Conservation (phyloP, 2,329 filamentous ascomycete genomes). For the Phyllosticta citriasiana region DNA sequence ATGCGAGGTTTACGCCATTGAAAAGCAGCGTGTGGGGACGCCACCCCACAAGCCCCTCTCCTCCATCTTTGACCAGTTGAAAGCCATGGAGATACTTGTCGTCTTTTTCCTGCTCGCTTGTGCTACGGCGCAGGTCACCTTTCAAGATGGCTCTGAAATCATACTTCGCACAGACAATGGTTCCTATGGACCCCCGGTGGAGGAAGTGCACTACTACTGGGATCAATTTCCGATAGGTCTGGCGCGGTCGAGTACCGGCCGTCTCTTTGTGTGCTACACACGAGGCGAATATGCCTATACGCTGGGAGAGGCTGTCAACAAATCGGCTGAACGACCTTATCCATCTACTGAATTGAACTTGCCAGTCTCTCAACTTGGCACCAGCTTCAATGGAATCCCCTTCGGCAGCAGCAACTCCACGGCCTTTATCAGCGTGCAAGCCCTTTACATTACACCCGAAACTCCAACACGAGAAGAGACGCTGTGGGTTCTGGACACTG, state of each 20-base stretch:
- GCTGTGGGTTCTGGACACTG: constrained; percentile 44
- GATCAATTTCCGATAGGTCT: constrained; percentile 40
- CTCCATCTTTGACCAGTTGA: neutral
- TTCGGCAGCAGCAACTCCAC: constrained; percentile 36
- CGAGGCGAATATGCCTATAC: constrained; percentile 38
- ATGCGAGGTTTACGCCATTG: neutral
- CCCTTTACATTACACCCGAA: constrained; percentile 37
- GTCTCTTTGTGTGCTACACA: constrained; percentile 42
- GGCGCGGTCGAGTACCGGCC: constrained; percentile 39
- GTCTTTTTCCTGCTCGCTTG: neutral
- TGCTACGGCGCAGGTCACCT: neutral
- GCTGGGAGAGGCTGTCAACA: constrained; percentile 37
- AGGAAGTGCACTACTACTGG: constrained; percentile 41
- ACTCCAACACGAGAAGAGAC: constrained; percentile 21
- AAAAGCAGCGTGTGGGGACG: neutral
- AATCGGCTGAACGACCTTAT: constrained; percentile 38
- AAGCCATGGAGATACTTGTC: neutral
- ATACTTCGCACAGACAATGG: constrained; percentile 36
- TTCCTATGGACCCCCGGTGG: constrained; percentile 37
- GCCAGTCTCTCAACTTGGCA: constrained; percentile 35
- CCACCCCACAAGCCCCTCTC: neutral
- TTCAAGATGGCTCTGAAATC: constrained; percentile 12
- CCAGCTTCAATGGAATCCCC: constrained; percentile 33
- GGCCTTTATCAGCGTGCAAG: constrained; percentile 40
- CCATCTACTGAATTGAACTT: constrained; percentile 33